phyloP scores from a whole-genome alignment of 2,329 filamentous ascomycete species.

The Arthroderma sp. region DNA sequence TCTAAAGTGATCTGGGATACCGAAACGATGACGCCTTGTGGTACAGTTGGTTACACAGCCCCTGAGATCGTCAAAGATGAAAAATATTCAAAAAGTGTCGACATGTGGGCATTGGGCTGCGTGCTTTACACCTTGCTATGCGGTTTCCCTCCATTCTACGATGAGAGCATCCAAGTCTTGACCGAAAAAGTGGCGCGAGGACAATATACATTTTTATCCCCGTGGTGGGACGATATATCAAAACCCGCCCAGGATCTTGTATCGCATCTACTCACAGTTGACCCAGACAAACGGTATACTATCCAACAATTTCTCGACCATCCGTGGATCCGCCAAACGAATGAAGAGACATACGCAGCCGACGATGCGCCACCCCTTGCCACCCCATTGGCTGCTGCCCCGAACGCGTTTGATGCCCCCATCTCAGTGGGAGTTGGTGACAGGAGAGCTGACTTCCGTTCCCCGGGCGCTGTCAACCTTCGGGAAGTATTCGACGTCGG shows the following conservation, averaged over 20 bases:
- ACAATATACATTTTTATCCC: conserved; percentile 93
- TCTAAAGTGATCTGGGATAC: conserved; percentile 98
- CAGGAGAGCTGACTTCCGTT: conserved; percentile 80
- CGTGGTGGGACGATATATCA: conserved; percentile 99
- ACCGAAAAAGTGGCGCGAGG: conserved; percentile 96
- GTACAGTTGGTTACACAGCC: conserved; percentile 93
- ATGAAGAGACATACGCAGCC: conserved; percentile 54
- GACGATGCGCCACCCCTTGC: conserved; percentile 59
- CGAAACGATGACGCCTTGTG: conserved; percentile 98
- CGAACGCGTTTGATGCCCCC: conserved; percentile 44
- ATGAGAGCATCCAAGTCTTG: conserved; percentile 91
- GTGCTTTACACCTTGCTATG: conserved; percentile 94
- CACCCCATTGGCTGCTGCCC: conserved; percentile 46
- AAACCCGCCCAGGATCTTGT: conserved; percentile 89
- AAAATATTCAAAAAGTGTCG: conserved; percentile 93
- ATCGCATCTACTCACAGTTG: conserved; percentile 81
- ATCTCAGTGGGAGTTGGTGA: conserved; percentile 33
- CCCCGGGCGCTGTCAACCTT: conserved; percentile 84
- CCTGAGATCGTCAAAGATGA: conserved; percentile 99
- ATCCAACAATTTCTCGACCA: conserved; percentile 90
- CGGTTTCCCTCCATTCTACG: conserved; percentile 96
- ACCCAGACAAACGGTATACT: conserved; percentile 87
- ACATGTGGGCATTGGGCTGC: conserved; percentile 98
- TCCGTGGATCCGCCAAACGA: conserved; percentile 71
- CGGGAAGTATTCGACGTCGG: conserved; percentile 96